Base-by-base conservation (phyloP, 257 asterid species). In the Capsicum baccatum region DNA sequence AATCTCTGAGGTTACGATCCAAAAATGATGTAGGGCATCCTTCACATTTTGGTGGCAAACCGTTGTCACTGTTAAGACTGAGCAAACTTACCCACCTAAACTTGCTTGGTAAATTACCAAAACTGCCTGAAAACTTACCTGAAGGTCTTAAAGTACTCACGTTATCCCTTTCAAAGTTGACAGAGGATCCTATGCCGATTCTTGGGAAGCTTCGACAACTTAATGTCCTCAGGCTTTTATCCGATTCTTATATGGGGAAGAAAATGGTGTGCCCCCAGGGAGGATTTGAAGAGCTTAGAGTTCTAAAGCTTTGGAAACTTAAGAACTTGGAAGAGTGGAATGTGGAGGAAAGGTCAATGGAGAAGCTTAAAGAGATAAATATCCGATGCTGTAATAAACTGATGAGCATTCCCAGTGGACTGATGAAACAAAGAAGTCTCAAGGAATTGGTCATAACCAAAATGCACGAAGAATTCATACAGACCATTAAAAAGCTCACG, bases 281-380 rank as follows among this genome's bases (percentile, higher is more conserved):
- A 58, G 87, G 88, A 79, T 89, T 87, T 9, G 0, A 15, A 48
- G 83, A 85, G 79, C 89, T 89, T 79, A 85, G 86, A 63, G 89
- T 83, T 58, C 85, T 89, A 26, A 89, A 85, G 21, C 86, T 89
- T 63, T 89, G 89, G 91, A 83, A 21, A 67, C 85, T 89, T 82
- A 37, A 82, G 83, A 54, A 84, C 63, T 71, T 89, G 79, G 86
- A 83, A 76, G 9, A 66, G 12, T 89, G 91, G 91, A 57, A 83
- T 10, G 60, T 89, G 83, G 67, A 84, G 55, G 86, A 87, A 63
- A 50, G 66, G 17, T 81, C 89, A 42, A 87, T 89, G 91, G 71
- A 19, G 50, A 83, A 73, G 57, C 87, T 89, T 54, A 74, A 78
- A 81, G 89, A 89, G 44, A 70, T 89, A 6, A 85, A 85, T 79